A percentile compares a stretch with the other conserved stretches of the same genome.
Evolutionary conservation across 805 yeast genomes (phyloP).

Genomic region (Zygosaccharomyces gambellarensis): DNA sequence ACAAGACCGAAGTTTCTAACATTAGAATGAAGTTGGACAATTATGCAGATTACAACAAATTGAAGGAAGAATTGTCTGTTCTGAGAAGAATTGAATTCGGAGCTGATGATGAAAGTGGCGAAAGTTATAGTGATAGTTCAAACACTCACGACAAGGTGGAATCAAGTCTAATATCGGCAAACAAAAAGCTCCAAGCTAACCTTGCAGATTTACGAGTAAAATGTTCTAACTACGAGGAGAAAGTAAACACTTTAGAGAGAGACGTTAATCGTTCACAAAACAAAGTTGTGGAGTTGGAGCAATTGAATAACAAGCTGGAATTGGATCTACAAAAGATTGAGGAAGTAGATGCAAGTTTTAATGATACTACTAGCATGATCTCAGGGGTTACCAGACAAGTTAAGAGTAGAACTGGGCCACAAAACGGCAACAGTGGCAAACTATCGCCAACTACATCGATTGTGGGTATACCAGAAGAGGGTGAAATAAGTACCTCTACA

Average conservation of each 20-base stretch:
- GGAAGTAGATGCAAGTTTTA: slow-evolving; percentile 36
- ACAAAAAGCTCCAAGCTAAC: slow-evolving; percentile 67
- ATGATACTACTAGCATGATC: slow-evolving; percentile 58
- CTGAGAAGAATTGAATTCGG: slow-evolving; percentile 76
- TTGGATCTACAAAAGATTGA: slow-evolving; percentile 62
- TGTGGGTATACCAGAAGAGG: slow-evolving; percentile 42
- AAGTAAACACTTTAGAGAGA: slow-evolving; percentile 39
- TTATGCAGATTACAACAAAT: slow-evolving; percentile 70
- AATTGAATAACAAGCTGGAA: slow-evolving; percentile 61
- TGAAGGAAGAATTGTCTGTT: slow-evolving; percentile 70
- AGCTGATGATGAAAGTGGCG: slow-evolving; percentile 36
- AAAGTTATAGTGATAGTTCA: slow-evolving; percentile 24
- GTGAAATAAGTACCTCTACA: slow-evolving; percentile 18
- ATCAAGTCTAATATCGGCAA: slow-evolving; percentile 60
- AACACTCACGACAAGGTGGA: slow-evolving; percentile 40
- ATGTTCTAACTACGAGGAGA: slow-evolving; percentile 43
- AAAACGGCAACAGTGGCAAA: slow-evolving; percentile 25
- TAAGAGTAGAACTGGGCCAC: slow-evolving; percentile 20
- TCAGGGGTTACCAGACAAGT: slow-evolving; percentile 50
- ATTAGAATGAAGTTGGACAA: slow-evolving; percentile 47
- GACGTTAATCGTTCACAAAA: slow-evolving; percentile 33
- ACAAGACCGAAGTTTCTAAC: slow-evolving; percentile 45
- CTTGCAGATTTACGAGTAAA: slow-evolving; percentile 61
- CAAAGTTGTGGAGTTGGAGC: slow-evolving; percentile 41
- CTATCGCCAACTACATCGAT: slow-evolving; percentile 51